Evolutionary conservation across 225 moss, liverwort and hornwort genomes (phyloP).

Genomic region (Climacium dendroides): DNA sequence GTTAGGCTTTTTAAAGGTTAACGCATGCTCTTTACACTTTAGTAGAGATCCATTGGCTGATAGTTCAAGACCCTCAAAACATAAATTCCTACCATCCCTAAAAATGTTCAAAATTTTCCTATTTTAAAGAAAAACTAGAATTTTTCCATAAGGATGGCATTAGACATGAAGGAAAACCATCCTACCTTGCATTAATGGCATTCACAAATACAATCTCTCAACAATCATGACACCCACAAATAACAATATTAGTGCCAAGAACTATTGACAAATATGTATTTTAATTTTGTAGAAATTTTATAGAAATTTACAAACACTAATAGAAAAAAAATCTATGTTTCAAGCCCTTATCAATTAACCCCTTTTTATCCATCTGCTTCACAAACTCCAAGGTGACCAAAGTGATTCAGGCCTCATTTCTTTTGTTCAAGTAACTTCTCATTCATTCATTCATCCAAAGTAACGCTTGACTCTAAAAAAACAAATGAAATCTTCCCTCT

Average conservation of each 20-base stretch:
- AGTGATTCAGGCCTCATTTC: neutral
- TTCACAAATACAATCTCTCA: neutral
- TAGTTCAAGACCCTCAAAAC: neutral
- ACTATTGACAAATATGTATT: neutral
- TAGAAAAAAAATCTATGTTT: neutral
- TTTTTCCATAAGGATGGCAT: neutral
- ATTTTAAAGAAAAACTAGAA: neutral
- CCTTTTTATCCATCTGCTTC: accelerated
- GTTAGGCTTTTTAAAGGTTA: no score
- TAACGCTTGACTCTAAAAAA: no score
- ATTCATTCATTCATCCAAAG: neutral
- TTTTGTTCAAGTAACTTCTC: neutral
- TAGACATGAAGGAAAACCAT: neutral
- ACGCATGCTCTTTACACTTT: no score
- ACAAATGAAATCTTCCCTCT: no score
- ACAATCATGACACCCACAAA: no score
- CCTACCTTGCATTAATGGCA: no score
- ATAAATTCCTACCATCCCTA: neutral
- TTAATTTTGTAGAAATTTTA: neutral
- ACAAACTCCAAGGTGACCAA: neutral
- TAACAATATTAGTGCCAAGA: neutral
- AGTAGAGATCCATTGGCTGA: neutral
- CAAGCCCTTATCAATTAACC: neutral
- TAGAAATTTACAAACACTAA: no score
- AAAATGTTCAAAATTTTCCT: neutral